Evolutionary conservation across 371 early-diverging fungal species (phyloP), one percentile per base, ranked within the genome.

Genomic region (Mortierella sp.): DNA sequence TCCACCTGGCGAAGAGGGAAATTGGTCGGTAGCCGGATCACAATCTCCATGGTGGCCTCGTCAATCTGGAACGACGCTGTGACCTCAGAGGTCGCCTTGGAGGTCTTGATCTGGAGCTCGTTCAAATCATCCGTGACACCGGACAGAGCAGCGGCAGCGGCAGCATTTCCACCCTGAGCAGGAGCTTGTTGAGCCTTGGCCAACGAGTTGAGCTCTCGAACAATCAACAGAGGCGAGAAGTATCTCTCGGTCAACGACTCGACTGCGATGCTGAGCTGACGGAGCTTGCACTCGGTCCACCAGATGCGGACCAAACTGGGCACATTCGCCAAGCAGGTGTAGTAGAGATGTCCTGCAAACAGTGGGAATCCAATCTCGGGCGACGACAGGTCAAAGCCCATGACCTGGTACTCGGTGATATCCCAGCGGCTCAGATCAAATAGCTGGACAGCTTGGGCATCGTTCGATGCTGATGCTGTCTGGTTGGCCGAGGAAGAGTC

Each of bases 1-100:
- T 94, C 93, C 14, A 97, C 95, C 71, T 94, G 96, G 0, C 92
- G 88, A 72, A 98, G 87, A 0, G 99, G 99, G 86, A 94, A 98
- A 43, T 91, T 91, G 51, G 88, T 76, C 0, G 98, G 98, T 64
- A 98, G 78, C n/a, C 91, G 92, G 72, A 98, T 91, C 0, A 91
- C 90, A 83, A 98, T 93, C 77, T 97, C 98, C 89, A 98, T 91
- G 6, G 91, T 89, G 21, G 95, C 93, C 79, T 98, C 99, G 75
- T 98, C 99, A 13, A 98, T 91, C 5, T 88, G 88, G 88, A 96
- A 98, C 3, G 91, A 88, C 2, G 96, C 96, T 1, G 92, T 91
- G 0, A 96, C 93, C 84, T 97, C 97, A 54, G 91, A 90, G 0
- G 93, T 90, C 21, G 91, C 91, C 69, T 92, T 91, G 19, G 93